These are phyloP conservation scores for Debaryomyces nepalensis DNA, from an alignment of 1,139 yeast genomes.

Conservation along the genomic window DNA sequence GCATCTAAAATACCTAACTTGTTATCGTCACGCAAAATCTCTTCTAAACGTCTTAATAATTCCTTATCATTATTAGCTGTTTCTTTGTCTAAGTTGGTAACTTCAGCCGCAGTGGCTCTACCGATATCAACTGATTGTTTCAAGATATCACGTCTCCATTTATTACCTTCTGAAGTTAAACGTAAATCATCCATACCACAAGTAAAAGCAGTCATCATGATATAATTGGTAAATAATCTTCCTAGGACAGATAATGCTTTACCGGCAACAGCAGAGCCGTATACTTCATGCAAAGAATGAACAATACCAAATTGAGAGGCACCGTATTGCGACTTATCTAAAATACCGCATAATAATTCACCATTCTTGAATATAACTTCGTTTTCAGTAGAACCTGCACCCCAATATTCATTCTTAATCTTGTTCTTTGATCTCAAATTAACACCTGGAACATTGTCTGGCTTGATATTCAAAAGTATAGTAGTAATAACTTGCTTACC, in stretches of 20 bases:
- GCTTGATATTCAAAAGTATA: slow-evolving; percentile 83
- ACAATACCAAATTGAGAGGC: slow-evolving; percentile 97
- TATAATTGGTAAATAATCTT: slow-evolving; percentile 91
- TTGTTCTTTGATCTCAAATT: slow-evolving; percentile 84
- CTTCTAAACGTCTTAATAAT: slow-evolving; percentile 85
- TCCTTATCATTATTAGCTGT: slow-evolving; percentile 71
- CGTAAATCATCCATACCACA: slow-evolving; percentile 99
- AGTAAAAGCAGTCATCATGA: slow-evolving; percentile 90
- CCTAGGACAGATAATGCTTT: slow-evolving; percentile 89
- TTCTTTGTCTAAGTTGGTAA: slow-evolving; percentile 73
- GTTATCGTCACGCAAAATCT: slow-evolving; percentile 89
- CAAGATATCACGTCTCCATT: slow-evolving; percentile 84
- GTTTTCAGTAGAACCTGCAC: slow-evolving; percentile 79
- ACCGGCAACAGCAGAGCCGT: slow-evolving; percentile 91
- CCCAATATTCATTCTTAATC: slow-evolving; percentile 95
- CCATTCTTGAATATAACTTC: slow-evolving; percentile 86
- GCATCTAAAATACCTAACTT: slow-evolving; percentile 96
- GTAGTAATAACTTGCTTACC: slow-evolving; percentile 97
- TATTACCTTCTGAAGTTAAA: slow-evolving; percentile 87
- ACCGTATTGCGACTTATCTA: slow-evolving; percentile 98
- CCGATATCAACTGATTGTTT: slow-evolving; percentile 81
- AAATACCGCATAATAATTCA: slow-evolving; percentile 85
- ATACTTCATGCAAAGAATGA: slow-evolving; percentile 94
- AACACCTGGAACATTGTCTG: slow-evolving; percentile 86
- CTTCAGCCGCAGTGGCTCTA: slow-evolving; percentile 91